Conservation (phyloP, 148 eudicot genomes). For the Chenopodium quinoa region DNA sequence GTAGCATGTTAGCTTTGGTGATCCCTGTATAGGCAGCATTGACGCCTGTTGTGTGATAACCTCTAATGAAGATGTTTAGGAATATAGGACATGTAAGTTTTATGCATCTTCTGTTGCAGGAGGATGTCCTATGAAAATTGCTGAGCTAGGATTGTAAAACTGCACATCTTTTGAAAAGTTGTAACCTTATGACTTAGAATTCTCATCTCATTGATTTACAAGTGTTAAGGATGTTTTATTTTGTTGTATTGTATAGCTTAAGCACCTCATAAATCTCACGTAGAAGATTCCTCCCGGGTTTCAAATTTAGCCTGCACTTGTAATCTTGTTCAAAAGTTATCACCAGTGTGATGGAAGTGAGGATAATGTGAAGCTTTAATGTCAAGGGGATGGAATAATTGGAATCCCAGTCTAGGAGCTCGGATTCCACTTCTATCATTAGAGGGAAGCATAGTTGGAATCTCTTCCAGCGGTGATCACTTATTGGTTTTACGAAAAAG, state of each 20-base stretch:
- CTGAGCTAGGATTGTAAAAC: not conserved
- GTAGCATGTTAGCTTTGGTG: not conserved
- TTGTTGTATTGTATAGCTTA: not conserved
- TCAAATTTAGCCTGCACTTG: too few relatives aligned
- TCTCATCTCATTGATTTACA: not conserved
- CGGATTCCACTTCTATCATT: not conserved
- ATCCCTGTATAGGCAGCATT: not conserved
- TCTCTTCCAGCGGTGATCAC: not conserved
- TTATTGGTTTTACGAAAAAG: too few relatives aligned
- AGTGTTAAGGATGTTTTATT: not conserved
- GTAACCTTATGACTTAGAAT: not conserved
- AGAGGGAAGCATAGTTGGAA: not conserved
- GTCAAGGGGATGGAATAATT: too few relatives aligned
- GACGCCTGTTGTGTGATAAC: not conserved
- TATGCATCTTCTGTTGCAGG: conserved; percentile 1
- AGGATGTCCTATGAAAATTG: not conserved
- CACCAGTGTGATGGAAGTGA: not conserved
- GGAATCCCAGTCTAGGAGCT: too few relatives aligned
- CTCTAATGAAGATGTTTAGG: not conserved
- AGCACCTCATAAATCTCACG: not conserved
- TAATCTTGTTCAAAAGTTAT: not conserved
- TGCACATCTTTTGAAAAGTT: not conserved
- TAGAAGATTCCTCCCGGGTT: not conserved
- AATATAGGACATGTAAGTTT: not conserved
- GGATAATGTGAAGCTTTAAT: too few relatives aligned